Evolutionary conservation across 2,329 filamentous ascomycete genomes (phyloP).

Genomic region (Hirsutella rhossiliensis): DNA sequence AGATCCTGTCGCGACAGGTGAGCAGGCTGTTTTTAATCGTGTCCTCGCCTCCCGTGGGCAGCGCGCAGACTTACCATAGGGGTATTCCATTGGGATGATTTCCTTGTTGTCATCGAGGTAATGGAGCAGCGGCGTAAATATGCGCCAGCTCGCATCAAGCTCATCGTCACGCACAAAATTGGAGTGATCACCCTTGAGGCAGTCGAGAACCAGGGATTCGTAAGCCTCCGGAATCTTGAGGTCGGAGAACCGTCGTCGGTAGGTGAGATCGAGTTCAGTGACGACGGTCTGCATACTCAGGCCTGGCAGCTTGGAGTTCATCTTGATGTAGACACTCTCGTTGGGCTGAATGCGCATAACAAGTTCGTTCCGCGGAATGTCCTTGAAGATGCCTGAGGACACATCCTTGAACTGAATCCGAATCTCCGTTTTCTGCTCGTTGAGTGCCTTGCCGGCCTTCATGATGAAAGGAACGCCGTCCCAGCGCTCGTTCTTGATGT

Average conservation of each 20-base stretch:
- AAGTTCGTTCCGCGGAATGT: constrained; percentile 97
- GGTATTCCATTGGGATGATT: constrained; percentile 98
- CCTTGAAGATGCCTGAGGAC: constrained; percentile 98
- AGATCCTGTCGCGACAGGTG: constrained; percentile 50
- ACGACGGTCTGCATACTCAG: constrained; percentile 99
- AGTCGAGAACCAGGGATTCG: constrained; percentile 93
- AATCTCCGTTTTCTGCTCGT: constrained; percentile 99
- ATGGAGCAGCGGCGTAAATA: constrained; percentile 94
- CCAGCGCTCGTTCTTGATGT: constrained; percentile 99
- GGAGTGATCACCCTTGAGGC: constrained; percentile 96
- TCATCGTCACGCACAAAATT: constrained; percentile 98
- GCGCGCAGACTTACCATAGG: constrained; percentile 60
- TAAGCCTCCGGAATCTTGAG: constrained; percentile 99
- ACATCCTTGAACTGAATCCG: constrained; percentile 99
- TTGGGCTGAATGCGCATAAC: constrained; percentile 99
- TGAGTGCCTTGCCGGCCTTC: constrained; percentile 97
- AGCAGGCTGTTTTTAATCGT: not conserved
- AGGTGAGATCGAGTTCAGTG: constrained; percentile 95
- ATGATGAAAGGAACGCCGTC: constrained; percentile 98
- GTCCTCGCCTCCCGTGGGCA: not conserved
- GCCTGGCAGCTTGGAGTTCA: constrained; percentile 99
- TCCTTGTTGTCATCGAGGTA: constrained; percentile 99
- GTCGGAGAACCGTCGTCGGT: constrained; percentile 95
- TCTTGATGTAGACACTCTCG: constrained; percentile 99
- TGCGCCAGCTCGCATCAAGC: constrained; percentile 94